Evolutionary conservation across 2,329 filamentous ascomycete species (phyloP).

Genomic region (Penicillium sp.): DNA sequence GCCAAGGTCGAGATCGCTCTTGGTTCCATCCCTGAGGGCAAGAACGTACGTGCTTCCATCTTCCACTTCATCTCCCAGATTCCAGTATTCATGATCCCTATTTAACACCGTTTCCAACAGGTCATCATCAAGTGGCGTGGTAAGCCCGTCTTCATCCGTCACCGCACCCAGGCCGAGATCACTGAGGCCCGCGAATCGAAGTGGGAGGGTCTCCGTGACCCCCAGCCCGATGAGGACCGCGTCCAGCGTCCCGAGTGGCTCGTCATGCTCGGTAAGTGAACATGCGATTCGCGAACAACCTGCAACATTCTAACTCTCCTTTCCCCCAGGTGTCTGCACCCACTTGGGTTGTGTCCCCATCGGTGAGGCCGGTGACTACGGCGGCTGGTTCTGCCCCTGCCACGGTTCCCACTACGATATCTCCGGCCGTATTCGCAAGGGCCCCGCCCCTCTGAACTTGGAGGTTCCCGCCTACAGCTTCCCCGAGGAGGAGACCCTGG

Average conservation of each 20-base stretch:
- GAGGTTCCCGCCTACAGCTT: conserved; percentile 93
- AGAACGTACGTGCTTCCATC: conserved; percentile 74
- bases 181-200: conserved; percentile 88
- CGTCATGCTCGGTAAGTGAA: conserved; percentile 81
- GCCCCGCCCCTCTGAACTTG: conserved; percentile 94
- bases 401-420: conserved; percentile 99
- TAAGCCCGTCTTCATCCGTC: conserved; percentile 99
- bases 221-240: conserved; percentile 84
- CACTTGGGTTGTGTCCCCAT: conserved; percentile 99
- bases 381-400: conserved; percentile 99
- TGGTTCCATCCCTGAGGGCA: conserved; percentile 89
- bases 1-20: conserved; percentile 99
- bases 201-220: conserved; percentile 80
- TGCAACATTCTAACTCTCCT: background rate
- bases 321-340: conserved; percentile 83
- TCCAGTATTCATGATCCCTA: conserved; percentile 4
- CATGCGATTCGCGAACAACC: background rate
- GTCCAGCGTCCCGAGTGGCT: conserved; percentile 99
- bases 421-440: conserved; percentile 95
- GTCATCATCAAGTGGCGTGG: conserved; percentile 99
- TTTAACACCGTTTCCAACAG: conserved; percentile 45
- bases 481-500: conserved; percentile 79
- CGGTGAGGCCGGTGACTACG: conserved; percentile 95
- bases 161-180: conserved; percentile 92
- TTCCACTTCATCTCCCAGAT: background rate